Percentiles rank a stretch among this genome's conserved stretches.
phyloP scores from a whole-genome alignment of 768 basidiomycete species.

The Tulasnella sp. region DNA sequence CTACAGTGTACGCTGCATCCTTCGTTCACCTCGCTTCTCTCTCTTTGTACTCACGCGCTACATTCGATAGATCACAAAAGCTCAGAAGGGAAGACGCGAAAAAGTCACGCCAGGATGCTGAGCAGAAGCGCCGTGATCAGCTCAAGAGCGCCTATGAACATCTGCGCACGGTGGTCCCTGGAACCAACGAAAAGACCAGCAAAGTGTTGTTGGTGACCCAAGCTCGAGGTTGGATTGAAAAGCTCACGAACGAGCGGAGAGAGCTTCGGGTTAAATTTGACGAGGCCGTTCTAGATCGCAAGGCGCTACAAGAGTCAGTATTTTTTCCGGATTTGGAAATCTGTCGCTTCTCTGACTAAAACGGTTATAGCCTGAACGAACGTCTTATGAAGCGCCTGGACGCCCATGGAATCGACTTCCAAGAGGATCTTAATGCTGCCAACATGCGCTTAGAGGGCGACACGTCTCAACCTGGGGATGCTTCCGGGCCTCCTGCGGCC shows the following conservation, averaged over 20 bases:
- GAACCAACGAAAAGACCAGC: constrained; percentile 30
- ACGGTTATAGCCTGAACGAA: constrained; percentile 15
- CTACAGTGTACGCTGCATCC: constrained; percentile 3
- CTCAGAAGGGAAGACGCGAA: constrained; percentile 29
- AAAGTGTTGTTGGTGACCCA: constrained; percentile 29
- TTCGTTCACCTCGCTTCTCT: neutral
- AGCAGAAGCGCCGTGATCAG: constrained; percentile 32
- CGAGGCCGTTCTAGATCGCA: neutral
- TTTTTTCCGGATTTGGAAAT: constrained; percentile 3
- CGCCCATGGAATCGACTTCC: constrained; percentile 23
- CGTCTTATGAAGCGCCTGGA: constrained; percentile 12
- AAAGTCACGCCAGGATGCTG: constrained; percentile 31
- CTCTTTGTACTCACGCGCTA: neutral
- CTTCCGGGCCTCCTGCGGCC: neutral
- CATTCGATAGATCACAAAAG: constrained; percentile 5
- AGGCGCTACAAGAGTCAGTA: constrained; percentile 8
- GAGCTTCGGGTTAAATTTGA: constrained; percentile 9
- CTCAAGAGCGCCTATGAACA: constrained; percentile 28
- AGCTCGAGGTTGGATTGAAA: constrained; percentile 21
- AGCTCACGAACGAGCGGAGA: constrained; percentile 18
- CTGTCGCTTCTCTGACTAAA: neutral
- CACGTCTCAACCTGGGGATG: neutral
- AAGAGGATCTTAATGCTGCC: constrained; percentile 19
- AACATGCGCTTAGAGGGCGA: constrained; percentile 10
- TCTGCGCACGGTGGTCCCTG: constrained; percentile 24